Conservation (phyloP, 768 basidiomycete genomes). For the Arthromyces matolae region DNA sequence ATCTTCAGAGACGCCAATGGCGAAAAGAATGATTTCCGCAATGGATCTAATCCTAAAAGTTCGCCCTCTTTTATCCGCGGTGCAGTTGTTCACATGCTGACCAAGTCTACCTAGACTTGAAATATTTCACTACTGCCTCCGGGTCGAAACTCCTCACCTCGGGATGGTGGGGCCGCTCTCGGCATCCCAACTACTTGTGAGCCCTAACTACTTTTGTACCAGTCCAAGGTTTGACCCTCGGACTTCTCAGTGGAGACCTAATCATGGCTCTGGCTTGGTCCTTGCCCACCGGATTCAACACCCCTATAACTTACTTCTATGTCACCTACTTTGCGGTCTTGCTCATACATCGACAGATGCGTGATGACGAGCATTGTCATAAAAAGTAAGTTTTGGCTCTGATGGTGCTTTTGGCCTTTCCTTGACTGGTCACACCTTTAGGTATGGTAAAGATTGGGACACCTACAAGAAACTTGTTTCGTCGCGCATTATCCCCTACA, state of each 20-base stretch:
- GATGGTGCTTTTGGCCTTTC: not conserved
- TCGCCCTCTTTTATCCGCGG: slow-evolving; percentile 17
- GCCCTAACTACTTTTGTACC: too few species aligned
- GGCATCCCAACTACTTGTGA: slow-evolving; percentile 90
- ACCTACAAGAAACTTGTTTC: slow-evolving; percentile 85
- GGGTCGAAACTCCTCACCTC: slow-evolving; percentile 91
- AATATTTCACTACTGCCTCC: slow-evolving; percentile 50
- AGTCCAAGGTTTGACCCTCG: too few species aligned
- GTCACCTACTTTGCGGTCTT: slow-evolving; percentile 84
- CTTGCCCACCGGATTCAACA: slow-evolving; percentile 85
- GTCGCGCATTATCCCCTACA: slow-evolving; percentile 80
- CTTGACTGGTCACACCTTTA: slow-evolving; percentile 26
- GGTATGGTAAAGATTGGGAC: slow-evolving; percentile 93
- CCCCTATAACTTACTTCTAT: slow-evolving; percentile 96
- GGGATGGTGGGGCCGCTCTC: slow-evolving; percentile 95
- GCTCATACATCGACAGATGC: slow-evolving; percentile 82
- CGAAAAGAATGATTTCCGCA: slow-evolving; percentile 95
- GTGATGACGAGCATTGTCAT: slow-evolving; percentile 90
- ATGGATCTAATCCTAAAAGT: slow-evolving; percentile 94
- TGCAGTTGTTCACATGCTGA: not conserved
- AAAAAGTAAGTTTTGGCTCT: slow-evolving; percentile 59
- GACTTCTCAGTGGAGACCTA: slow-evolving; percentile 29
- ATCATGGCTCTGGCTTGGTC: slow-evolving; percentile 93
- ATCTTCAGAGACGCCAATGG: slow-evolving; percentile 88
- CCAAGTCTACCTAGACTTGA: slow-evolving; percentile 10